Percentiles rank a stretch among this genome's conserved stretches.
These are phyloP conservation scores for Aspergillus unguis DNA, from an alignment of 2,329 filamentous ascomycete genomes.

Conservation along the genomic window DNA sequence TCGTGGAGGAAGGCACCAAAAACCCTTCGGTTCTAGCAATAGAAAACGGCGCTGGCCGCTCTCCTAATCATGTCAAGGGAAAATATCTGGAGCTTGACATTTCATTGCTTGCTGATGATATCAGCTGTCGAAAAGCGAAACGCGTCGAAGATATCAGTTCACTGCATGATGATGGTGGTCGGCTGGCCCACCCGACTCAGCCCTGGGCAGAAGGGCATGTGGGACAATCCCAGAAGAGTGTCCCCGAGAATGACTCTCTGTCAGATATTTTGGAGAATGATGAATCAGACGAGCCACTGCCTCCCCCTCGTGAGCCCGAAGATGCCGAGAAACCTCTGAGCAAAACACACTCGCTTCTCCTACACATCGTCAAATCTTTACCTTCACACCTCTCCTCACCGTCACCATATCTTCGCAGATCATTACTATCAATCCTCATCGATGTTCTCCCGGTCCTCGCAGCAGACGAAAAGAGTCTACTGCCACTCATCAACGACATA, in stretches of 20 bases:
- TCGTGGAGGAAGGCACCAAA: conserved; percentile 77
- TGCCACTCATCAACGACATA: conserved; percentile 83
- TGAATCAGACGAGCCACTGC: conserved; percentile 34
- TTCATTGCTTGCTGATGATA: conserved; percentile 32
- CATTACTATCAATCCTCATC: conserved; percentile 71
- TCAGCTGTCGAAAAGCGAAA: conserved; percentile 34
- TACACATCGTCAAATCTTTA: conserved; percentile 76
- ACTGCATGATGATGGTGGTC: conserved; percentile 23
- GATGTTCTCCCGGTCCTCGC: conserved; percentile 71
- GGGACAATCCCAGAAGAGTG: conserved; percentile 22
- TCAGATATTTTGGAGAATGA: conserved; percentile 35
- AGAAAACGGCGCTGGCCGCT: conserved; percentile 27
- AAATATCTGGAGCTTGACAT: conserved; percentile 31
- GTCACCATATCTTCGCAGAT: conserved; percentile 72
- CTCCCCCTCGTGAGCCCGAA: conserved; percentile 47
- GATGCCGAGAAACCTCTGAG: conserved; percentile 61
- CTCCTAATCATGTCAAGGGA: conserved; percentile 28
- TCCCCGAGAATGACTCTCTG: conserved; percentile 23
- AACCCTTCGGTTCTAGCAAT: conserved; percentile 48
- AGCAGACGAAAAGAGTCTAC: conserved; percentile 73
- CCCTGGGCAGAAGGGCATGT: conserved; percentile 31
- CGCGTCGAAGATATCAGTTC: conserved; percentile 22
- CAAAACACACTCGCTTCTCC: conserved; percentile 75
- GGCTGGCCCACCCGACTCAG: conserved; percentile 28
- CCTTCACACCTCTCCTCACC: conserved; percentile 88